Conservation (phyloP, 768 basidiomycete genomes). For the Serpula lacrymans region DNA sequence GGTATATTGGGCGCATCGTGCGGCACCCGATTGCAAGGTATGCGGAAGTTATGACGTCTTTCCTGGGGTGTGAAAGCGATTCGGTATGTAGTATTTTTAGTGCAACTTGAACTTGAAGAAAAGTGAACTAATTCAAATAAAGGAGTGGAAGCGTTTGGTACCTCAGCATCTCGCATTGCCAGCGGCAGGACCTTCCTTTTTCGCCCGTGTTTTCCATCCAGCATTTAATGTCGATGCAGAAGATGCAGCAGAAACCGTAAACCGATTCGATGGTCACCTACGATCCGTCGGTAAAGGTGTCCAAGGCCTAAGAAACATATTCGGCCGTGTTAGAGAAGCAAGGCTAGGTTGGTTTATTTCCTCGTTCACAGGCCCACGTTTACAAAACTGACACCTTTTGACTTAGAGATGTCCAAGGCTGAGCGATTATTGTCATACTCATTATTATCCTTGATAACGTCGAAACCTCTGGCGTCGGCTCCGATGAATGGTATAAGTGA, state of each 20-base stretch:
- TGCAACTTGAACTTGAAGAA: neutral
- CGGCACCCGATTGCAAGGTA: conserved; percentile 77
- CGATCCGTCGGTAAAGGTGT: conserved; percentile 67
- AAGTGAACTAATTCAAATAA: conserved; percentile 5
- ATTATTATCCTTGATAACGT: conserved; percentile 69
- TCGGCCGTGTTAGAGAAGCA: conserved; percentile 60
- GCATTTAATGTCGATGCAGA: conserved; percentile 78
- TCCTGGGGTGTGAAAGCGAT: conserved; percentile 75
- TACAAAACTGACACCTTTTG: no score
- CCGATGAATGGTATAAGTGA: conserved; percentile 45
- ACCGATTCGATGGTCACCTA: conserved; percentile 64
- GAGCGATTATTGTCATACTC: conserved; percentile 74
- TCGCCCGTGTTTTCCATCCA: conserved; percentile 78
- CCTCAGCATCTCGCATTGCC: conserved; percentile 58
- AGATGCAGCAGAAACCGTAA: conserved; percentile 58
- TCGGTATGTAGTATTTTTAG: conserved; percentile 61
- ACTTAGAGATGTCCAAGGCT: conserved; percentile 71
- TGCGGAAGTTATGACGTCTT: conserved; percentile 76
- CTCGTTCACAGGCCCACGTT: no score
- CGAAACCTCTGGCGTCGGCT: conserved; percentile 53
- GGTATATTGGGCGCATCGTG: conserved; percentile 67
- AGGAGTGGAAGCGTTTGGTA: conserved; percentile 73
- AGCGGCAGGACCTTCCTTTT: conserved; percentile 73
- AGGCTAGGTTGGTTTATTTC: conserved; percentile 51
- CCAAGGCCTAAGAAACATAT: conserved; percentile 60